phyloP scores from a whole-genome alignment of 2,329 filamentous ascomycete species.

The Juglanconis oblonga region DNA sequence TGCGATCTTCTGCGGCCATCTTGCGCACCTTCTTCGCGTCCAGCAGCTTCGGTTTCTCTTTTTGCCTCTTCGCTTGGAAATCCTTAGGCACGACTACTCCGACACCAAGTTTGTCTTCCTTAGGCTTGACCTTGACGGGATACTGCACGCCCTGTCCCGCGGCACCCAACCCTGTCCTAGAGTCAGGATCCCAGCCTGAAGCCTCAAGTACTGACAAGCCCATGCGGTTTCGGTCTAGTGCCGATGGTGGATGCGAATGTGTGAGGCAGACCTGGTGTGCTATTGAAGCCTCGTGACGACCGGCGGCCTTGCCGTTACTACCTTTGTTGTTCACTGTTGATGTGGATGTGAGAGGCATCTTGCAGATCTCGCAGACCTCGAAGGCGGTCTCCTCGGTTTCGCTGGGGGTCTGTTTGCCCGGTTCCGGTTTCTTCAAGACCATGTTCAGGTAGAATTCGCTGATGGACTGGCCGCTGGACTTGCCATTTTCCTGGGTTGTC shows the following conservation, averaged over 20 bases:
- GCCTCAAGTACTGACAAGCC: slow-evolving; percentile 64
- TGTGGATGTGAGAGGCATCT: slow-evolving; percentile 45
- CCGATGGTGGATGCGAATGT: slow-evolving; percentile 70
- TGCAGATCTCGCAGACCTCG: slow-evolving; percentile 54
- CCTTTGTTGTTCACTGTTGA: slow-evolving; percentile 10
- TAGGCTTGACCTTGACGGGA: slow-evolving; percentile 70
- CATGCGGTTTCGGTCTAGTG: slow-evolving; percentile 67
- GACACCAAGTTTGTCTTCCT: slow-evolving; percentile 73
- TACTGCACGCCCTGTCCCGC: slow-evolving; percentile 69
- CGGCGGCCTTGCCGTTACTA: neutral
- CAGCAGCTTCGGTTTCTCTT: slow-evolving; percentile 47
- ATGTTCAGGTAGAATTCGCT: slow-evolving; percentile 65
- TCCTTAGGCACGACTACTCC: slow-evolving; percentile 50
- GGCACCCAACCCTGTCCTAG: slow-evolving; percentile 68
- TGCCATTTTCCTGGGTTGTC: slow-evolving; percentile 16
- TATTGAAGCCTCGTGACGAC: slow-evolving; percentile 57
- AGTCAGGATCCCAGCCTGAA: slow-evolving; percentile 74
- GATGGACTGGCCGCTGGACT: slow-evolving; percentile 29
- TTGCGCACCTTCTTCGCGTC: slow-evolving; percentile 70
- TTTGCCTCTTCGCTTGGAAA: slow-evolving; percentile 36
- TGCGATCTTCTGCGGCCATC: slow-evolving; percentile 59
- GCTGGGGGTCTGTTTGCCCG: slow-evolving; percentile 19
- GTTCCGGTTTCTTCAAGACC: slow-evolving; percentile 47
- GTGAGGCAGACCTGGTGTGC: slow-evolving; percentile 68
- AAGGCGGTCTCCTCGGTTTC: slow-evolving; percentile 4